Percentiles rank a stretch among this genome's conserved stretches.
phyloP scores from a whole-genome alignment of 305 asterid genomes.

The Rubia tinctorum region DNA sequence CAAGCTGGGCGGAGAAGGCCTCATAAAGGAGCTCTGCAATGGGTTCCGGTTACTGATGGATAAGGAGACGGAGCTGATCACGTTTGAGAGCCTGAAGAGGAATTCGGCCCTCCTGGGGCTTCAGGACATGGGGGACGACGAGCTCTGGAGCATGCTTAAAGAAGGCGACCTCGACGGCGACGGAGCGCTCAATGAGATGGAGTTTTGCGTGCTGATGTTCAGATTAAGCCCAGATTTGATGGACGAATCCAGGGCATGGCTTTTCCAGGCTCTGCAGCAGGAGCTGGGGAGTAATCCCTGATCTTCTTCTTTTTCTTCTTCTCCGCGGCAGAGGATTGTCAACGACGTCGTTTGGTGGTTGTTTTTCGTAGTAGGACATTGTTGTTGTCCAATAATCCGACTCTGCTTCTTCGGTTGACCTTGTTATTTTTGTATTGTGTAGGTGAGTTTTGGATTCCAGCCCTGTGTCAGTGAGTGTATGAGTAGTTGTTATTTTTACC shows the following conservation, averaged over 20 bases:
- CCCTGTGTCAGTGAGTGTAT: neutral
- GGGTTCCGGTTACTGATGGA: constrained; percentile 73
- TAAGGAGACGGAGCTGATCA: constrained; percentile 54
- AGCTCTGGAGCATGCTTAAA: constrained; percentile 55
- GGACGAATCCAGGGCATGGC: constrained; percentile 52
- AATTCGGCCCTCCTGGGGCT: constrained; percentile 58
- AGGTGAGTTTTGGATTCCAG: neutral
- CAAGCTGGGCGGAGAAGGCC: constrained; percentile 80
- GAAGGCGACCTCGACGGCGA: constrained; percentile 78
- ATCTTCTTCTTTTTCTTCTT: neutral
- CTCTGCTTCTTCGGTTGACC: neutral
- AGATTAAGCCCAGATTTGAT: constrained; percentile 81
- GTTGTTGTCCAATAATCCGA: neutral
- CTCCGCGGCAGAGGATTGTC: neutral
- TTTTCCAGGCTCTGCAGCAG: constrained; percentile 50
- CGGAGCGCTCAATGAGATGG: constrained; percentile 69
- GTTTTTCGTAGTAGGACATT: neutral
- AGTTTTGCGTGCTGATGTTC: constrained; percentile 85
- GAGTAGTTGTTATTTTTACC: constrained; percentile 4
- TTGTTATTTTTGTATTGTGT: constrained; percentile 1
- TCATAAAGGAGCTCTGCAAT: constrained; percentile 68
- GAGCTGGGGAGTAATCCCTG: constrained; percentile 20
- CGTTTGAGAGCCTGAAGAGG: constrained; percentile 66
- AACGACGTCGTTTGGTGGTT: constrained; percentile 1
- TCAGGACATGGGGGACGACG: constrained; percentile 61